Evolutionary conservation across 306 rosid species (phyloP).

Genomic region (Trifolium pratense): DNA sequence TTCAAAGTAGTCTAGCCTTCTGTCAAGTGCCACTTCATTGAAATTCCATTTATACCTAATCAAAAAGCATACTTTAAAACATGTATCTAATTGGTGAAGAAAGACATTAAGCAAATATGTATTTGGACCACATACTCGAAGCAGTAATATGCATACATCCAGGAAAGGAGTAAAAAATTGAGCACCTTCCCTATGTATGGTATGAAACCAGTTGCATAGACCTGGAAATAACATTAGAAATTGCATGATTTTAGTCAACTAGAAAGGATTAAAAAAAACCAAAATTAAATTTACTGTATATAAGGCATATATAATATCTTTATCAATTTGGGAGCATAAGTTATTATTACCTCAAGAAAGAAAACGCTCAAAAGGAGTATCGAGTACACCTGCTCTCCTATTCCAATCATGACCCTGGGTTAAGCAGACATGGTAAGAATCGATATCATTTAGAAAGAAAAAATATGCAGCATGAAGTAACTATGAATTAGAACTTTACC

Average conservation of each 20-base stretch:
- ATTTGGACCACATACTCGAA: conserved; percentile 77
- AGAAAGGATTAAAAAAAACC: conserved; percentile 11
- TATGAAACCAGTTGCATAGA: conserved; percentile 75
- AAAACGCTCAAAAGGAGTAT: conserved; percentile 73
- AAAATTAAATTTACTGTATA: conserved; percentile 25
- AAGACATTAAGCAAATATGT: conserved; percentile 35
- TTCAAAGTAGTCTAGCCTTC: conserved; percentile 79
- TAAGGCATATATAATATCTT: conserved; percentile 33
- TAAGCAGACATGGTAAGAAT: conserved; percentile 38
- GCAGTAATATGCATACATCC: conserved; percentile 98
- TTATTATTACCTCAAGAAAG: conserved; percentile 75
- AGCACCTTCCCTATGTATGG: conserved; percentile 82
- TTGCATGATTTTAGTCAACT: conserved; percentile 29
- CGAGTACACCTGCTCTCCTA: conserved; percentile 81
- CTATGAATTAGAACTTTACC: conserved; percentile 55
- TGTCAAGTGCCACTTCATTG: conserved; percentile 76
- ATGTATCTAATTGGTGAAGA: conserved; percentile 22
- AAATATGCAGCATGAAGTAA: conserved; percentile 31
- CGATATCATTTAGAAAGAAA: conserved; percentile 17
- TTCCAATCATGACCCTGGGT: conserved; percentile 79
- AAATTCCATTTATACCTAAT: conserved; percentile 93
- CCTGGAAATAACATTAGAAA: conserved; percentile 58
- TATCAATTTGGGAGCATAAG: conserved; percentile 9
- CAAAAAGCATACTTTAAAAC: conserved; percentile 36
- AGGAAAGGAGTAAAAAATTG: conserved; percentile 80